Evolutionary conservation across 2,329 filamentous ascomycete genomes (phyloP).

Genomic region (Lasiodiplodia sp.): DNA sequence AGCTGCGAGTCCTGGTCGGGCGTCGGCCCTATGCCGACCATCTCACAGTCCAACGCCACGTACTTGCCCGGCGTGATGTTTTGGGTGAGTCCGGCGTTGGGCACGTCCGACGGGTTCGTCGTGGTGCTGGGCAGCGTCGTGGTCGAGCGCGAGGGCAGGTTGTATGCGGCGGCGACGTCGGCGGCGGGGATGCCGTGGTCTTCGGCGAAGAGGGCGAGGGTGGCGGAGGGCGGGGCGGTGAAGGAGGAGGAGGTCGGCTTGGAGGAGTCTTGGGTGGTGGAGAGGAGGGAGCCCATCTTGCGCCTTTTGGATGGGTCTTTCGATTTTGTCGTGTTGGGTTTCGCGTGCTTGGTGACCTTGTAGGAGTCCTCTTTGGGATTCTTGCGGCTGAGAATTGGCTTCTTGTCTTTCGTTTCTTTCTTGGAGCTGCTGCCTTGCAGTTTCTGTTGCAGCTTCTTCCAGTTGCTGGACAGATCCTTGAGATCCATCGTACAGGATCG

Average conservation of each 20-base stretch:
- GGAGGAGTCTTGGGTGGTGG: conserved; percentile 45
- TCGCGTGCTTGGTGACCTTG: conserved; percentile 46
- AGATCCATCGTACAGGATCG: conserved; percentile 46
- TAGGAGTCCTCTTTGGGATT: conserved; percentile 20
- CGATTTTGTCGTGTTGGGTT: conserved; percentile 32
- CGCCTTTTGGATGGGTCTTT: conserved; percentile 40
- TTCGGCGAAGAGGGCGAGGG: conserved; percentile 66
- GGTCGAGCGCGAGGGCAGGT: conserved; percentile 58
- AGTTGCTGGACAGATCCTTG: conserved; percentile 64
- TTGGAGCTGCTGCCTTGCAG: conserved; percentile 43
- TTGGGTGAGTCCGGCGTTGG: conserved; percentile 53
- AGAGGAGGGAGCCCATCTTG: conserved; percentile 61
- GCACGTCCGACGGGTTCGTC: conserved; percentile 46
- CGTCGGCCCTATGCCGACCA: conserved; percentile 82
- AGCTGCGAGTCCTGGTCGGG: conserved; percentile 75
- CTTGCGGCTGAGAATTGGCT: conserved; percentile 45
- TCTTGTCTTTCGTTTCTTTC: conserved; percentile 39
- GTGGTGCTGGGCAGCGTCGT: conserved; percentile 56
- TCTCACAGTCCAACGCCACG: conserved; percentile 93
- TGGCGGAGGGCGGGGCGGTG: conserved; percentile 55
- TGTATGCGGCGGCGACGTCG: conserved; percentile 63
- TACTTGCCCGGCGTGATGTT: conserved; percentile 84
- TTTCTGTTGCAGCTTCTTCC: conserved; percentile 77
- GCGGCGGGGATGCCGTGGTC: conserved; percentile 68
- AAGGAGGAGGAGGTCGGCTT: conserved; percentile 48